These are phyloP conservation scores for Nakaseomyces sp. DNA, from an alignment of 1,139 yeast species.

Conservation along the genomic window DNA sequence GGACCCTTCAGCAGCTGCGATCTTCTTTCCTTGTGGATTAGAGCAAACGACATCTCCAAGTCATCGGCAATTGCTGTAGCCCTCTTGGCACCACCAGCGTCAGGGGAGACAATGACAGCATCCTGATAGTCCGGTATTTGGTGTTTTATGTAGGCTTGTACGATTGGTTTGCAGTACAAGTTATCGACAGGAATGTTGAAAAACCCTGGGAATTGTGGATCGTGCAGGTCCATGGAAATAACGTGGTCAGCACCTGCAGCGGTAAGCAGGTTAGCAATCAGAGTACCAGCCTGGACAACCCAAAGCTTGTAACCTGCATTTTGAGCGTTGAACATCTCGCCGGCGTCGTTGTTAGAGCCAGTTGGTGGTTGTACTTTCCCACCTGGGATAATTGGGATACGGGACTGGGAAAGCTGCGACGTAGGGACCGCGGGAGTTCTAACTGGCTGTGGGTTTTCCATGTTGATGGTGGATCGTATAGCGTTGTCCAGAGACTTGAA, in stretches of 20 bases:
- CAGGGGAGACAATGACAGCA: slow-evolving; percentile 87
- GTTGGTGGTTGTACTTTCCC: slow-evolving; percentile 22
- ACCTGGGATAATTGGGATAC: slow-evolving; percentile 32
- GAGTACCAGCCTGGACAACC: slow-evolving; percentile 93
- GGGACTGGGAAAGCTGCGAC: slow-evolving; percentile 20
- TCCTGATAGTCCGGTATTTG: slow-evolving; percentile 65
- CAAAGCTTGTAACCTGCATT: slow-evolving; percentile 80
- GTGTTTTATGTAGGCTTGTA: slow-evolving; percentile 70
- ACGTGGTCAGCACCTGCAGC: slow-evolving; percentile 96
- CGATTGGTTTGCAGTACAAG: slow-evolving; percentile 72
- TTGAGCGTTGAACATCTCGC: slow-evolving; percentile 28
- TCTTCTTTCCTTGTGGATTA: slow-evolving; percentile 91
- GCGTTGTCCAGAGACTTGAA: slow-evolving; percentile 17
- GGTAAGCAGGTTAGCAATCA: slow-evolving; percentile 78
- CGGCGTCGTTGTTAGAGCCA: slow-evolving; percentile 22
- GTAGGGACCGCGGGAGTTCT: slow-evolving; percentile 8
- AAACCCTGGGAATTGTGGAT: slow-evolving; percentile 89
- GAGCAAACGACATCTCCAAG: slow-evolving; percentile 80
- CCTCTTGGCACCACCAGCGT: slow-evolving; percentile 95
- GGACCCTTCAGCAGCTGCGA: slow-evolving; percentile 35
- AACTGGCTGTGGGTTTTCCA: slow-evolving; percentile 10
- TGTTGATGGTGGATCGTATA: slow-evolving; percentile 16
- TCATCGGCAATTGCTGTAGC: slow-evolving; percentile 93
- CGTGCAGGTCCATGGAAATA: slow-evolving; percentile 96
- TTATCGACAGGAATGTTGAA: slow-evolving; percentile 91